These are phyloP conservation scores for Melaleuca alternifolia DNA, from an alignment of 345 rosid genomes.

Conservation along the genomic window DNA sequence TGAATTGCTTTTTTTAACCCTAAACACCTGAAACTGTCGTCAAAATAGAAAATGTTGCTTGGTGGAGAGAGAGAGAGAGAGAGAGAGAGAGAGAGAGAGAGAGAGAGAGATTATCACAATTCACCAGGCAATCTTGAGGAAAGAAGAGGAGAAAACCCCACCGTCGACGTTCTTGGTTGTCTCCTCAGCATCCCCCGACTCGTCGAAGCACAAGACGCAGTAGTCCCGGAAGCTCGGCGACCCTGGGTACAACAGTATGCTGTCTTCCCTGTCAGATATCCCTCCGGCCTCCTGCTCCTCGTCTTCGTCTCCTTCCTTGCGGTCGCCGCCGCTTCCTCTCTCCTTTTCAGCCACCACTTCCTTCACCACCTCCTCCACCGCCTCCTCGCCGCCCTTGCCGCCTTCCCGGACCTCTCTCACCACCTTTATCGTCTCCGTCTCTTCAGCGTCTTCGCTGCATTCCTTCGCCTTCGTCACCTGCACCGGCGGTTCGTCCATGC, in stretches of 20 bases:
- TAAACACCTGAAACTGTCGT: not conserved
- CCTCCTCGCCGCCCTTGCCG: not conserved
- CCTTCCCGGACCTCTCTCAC: not conserved
- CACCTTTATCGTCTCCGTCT: not conserved
- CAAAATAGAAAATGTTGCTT: too few relatives aligned
- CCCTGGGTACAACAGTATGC: conserved; percentile 5
- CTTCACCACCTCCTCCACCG: not conserved
- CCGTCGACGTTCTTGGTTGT: not conserved
- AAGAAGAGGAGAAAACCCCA: not conserved
- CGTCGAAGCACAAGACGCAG: conserved; percentile 1
- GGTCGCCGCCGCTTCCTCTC: not conserved
- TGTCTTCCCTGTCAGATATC: not conserved
- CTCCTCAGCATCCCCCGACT: not conserved
- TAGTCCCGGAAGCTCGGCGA: conserved; percentile 40
- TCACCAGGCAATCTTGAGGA: not conserved
- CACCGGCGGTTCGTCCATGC: not conserved
- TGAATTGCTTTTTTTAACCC: too few relatives aligned
- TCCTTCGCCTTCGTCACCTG: not conserved
- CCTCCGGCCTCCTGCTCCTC: not conserved
- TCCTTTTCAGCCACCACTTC: not conserved
- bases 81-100: not conserved
- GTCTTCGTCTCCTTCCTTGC: not conserved
- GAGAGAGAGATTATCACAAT: not conserved
- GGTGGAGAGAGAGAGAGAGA: not conserved
- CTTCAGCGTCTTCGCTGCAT: not conserved